Base-by-base conservation (phyloP, 306 rosid genomes). In the Prunus padus region DNA sequence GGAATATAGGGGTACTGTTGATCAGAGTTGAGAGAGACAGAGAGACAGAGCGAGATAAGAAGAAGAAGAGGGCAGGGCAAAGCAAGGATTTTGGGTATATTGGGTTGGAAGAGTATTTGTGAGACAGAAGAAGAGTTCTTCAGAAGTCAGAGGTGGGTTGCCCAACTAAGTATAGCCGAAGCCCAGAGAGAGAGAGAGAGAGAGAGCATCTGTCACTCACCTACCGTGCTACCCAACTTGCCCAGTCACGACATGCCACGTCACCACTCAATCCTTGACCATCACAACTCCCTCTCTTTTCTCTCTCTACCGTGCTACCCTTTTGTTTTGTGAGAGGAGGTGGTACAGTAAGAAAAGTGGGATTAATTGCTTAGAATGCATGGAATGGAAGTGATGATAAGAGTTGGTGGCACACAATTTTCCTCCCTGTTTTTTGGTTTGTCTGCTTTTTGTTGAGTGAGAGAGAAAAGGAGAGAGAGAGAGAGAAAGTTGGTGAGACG, bases 201-300 rank as follows among this genome's bases (percentile, higher is more conserved):
- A 33, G 40, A 33, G 6, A 15, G 68, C 68, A 33, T 71, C 75
- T 13, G 75, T 71, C 50, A 19, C 18, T 71, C 51, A 71, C 75
- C 52, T 31, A 71, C 65, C 64, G 8, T 23, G 75, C 19, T 37
- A 22, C 0, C 62, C 19, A 26, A 3, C 25, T 30, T 18, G 5
- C 0, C 75, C 15, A 33, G 1, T 70, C 12, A 5, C 44, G 1
- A 11, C 10, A 14, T 18, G 49, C 64, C 75, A 20, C 65, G 33
- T 54, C 64, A 55, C 8, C 13, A 2, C 45, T 0, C 68, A 62
- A 18, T 10, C 47, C 47, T 19, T 15, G 59, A 50, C 60, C 31
- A 1, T 13, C 2, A 0, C 13, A 18, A 8, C 11, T n/a, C 42
- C 6, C 1, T 6, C 42, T 37, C 8, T 31, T 31, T 31, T 33